These are phyloP conservation scores for Vigna hirtella DNA, from an alignment of 306 rosid species.

Conservation along the genomic window DNA sequence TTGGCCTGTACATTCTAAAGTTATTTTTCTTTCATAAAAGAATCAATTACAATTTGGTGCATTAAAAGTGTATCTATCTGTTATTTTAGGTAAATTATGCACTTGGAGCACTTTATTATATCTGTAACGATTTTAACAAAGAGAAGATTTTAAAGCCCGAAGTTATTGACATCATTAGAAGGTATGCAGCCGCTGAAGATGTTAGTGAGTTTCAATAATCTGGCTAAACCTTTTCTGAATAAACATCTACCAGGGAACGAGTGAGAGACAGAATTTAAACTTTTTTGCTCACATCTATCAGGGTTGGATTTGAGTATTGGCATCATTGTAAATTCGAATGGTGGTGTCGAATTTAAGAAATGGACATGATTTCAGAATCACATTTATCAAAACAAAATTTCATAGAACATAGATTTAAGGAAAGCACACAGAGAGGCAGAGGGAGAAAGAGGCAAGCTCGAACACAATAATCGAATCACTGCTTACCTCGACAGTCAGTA, in stretches of 20 bases:
- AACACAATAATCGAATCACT: too few species aligned
- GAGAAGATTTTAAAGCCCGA: conserved; percentile 83
- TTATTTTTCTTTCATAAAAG: conserved; percentile 19
- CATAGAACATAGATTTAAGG: too few species aligned
- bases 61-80: conserved; percentile 28
- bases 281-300: not conserved
- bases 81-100: conserved; percentile 75
- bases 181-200: conserved; percentile 80
- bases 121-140: conserved; percentile 67
- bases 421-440: too few species aligned
- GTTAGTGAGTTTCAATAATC: conserved; percentile 81
- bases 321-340: conserved; percentile 4
- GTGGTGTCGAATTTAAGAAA: conserved; percentile 1
- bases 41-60: conserved; percentile 3
- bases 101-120: conserved; percentile 77
- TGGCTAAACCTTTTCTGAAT: conserved; percentile 82
- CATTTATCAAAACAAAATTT: too few species aligned
- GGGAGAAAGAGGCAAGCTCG: too few species aligned
- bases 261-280: conserved; percentile 4
- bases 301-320: not conserved
- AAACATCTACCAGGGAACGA: conserved; percentile 59
- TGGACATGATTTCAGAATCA: not conserved
- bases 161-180: conserved; percentile 74
- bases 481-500: too few species aligned
- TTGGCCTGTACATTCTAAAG: conserved; percentile 10